phyloP scores from a whole-genome alignment of 2,329 filamentous ascomycete species.

The Ascochyta clinopodiicola region DNA sequence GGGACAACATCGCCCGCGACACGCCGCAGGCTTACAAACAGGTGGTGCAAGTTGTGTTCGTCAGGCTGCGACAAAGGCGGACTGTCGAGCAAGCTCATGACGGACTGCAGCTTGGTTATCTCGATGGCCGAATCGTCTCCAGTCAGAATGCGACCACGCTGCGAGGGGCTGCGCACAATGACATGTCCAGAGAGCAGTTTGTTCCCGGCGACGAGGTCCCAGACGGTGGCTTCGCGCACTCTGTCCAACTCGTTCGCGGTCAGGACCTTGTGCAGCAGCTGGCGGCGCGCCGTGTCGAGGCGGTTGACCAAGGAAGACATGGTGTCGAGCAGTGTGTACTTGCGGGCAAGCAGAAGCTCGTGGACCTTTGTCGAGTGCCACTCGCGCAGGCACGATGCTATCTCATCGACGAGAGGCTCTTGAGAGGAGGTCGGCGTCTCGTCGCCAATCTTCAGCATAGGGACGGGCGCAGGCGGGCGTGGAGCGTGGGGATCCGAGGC shows the following conservation, averaged over 20 bases:
- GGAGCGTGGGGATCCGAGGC: slow-evolving; percentile 67
- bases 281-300: slow-evolving; percentile 84
- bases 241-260: slow-evolving; percentile 82
- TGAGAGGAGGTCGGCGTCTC: slow-evolving; percentile 89
- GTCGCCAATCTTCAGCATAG: slow-evolving; percentile 96
- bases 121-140: slow-evolving; percentile 93
- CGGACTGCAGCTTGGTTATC: slow-evolving; percentile 86
- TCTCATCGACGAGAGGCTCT: slow-evolving; percentile 95
- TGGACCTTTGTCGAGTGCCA: slow-evolving; percentile 99
- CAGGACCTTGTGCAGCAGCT: slow-evolving; percentile 92
- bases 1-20: slow-evolving; percentile 80
- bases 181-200: slow-evolving; percentile 93
- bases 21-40: slow-evolving; percentile 82
- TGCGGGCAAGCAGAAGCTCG: slow-evolving; percentile 81
- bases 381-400: slow-evolving; percentile 93
- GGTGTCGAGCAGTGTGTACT: slow-evolving; percentile 81
- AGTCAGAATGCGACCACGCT: slow-evolving; percentile 84
- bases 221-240: slow-evolving; percentile 88
- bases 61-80: slow-evolving; percentile 73
- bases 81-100: slow-evolving; percentile 92
- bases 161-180: slow-evolving; percentile 87
- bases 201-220: slow-evolving; percentile 93
- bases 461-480: slow-evolving; percentile 89
- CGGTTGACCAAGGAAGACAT: slow-evolving; percentile 80
- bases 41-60: slow-evolving; percentile 77